These are phyloP conservation scores for Auxenochlorella pyrenoidosa DNA, from an alignment of 139 green algal genomes.

Conservation along the genomic window DNA sequence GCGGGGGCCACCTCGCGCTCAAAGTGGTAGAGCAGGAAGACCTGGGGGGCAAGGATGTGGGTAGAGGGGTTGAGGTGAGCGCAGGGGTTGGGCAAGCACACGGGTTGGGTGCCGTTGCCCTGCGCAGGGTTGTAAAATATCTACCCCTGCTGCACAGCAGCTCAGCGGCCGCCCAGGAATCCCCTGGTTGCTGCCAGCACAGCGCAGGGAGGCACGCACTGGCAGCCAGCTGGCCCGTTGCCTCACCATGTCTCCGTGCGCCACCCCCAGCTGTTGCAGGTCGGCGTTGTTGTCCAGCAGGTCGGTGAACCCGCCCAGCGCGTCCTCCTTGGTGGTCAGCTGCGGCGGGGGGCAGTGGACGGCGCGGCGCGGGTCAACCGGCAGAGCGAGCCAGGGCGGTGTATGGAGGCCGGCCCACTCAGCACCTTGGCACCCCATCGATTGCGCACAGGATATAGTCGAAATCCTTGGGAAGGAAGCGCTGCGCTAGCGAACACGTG, in stretches of 20 bases:
- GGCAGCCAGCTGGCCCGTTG: neutral
- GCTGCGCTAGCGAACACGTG: too few relatives aligned
- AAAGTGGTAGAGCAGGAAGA: conserved; percentile 80
- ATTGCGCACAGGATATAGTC: too few relatives aligned
- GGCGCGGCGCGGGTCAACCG: neutral
- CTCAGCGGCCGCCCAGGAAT: too few relatives aligned
- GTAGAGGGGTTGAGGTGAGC: too few relatives aligned
- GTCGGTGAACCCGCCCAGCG: conserved; percentile 52
- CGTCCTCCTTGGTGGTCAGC: conserved; percentile 53
- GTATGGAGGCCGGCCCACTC: neutral
- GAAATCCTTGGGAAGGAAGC: too few relatives aligned
- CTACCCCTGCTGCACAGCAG: too few relatives aligned
- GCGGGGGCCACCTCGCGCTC: conserved; percentile 70
- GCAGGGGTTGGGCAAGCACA: neutral
- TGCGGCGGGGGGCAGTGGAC: neutral
- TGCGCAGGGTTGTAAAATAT: too few relatives aligned
- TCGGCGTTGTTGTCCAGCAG: conserved; percentile 30
- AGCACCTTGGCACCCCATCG: neutral
- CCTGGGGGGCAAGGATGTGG: conserved; percentile 14
- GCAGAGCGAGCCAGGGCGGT: too few relatives aligned
- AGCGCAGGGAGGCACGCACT: neutral
- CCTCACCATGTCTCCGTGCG: conserved; percentile 72
- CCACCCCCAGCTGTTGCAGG: conserved; percentile 56
- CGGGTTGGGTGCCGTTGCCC: too few relatives aligned
- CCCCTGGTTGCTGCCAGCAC: too few relatives aligned